Percentiles rank a stretch among this genome's conserved stretches.
These are phyloP conservation scores for Drosera capensis DNA, from an alignment of 148 eudicot species.

Conservation along the genomic window DNA sequence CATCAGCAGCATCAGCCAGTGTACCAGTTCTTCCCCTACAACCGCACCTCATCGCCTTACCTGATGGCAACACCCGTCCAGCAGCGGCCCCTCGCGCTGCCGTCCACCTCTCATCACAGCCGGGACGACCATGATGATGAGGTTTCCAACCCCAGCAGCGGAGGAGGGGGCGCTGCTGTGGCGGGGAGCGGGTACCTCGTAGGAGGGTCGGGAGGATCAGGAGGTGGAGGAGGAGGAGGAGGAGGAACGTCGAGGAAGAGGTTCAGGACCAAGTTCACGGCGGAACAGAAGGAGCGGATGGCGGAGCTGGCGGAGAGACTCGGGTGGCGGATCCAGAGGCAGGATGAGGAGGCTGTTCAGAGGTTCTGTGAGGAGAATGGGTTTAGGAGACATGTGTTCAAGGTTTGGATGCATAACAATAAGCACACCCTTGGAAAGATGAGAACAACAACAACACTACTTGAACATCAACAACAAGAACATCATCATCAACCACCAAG, in stretches of 20 bases:
- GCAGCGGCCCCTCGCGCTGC: constrained; percentile 18
- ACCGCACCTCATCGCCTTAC: not conserved
- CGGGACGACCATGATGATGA: constrained; percentile 35
- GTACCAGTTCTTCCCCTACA: constrained; percentile 21
- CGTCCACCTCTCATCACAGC: too few species aligned
- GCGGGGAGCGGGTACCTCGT: too few species aligned
- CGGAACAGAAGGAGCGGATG: constrained; percentile 46
- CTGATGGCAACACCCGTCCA: constrained; percentile 25
- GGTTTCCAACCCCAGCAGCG: constrained; percentile 36
- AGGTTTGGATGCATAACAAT: constrained; percentile 57
- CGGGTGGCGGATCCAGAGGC: constrained; percentile 44
- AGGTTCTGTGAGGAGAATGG: constrained; percentile 28
- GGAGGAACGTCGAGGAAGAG: constrained; percentile 13
- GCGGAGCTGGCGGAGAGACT: constrained; percentile 31
- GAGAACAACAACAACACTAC: too few species aligned
- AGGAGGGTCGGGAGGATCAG: too few species aligned
- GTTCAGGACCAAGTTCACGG: constrained; percentile 25
- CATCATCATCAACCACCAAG: too few species aligned
- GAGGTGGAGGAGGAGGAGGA: constrained; percentile 11
- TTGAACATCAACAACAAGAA: too few species aligned
- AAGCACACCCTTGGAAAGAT: constrained; percentile 54
- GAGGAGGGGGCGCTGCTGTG: constrained; percentile 24
- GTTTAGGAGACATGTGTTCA: constrained; percentile 29
- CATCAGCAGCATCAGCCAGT: too few species aligned
- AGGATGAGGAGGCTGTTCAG: constrained; percentile 34